Evolutionary conservation across 2,329 filamentous ascomycete genomes (phyloP).

Genomic region (Aspergillus transmontanensis): DNA sequence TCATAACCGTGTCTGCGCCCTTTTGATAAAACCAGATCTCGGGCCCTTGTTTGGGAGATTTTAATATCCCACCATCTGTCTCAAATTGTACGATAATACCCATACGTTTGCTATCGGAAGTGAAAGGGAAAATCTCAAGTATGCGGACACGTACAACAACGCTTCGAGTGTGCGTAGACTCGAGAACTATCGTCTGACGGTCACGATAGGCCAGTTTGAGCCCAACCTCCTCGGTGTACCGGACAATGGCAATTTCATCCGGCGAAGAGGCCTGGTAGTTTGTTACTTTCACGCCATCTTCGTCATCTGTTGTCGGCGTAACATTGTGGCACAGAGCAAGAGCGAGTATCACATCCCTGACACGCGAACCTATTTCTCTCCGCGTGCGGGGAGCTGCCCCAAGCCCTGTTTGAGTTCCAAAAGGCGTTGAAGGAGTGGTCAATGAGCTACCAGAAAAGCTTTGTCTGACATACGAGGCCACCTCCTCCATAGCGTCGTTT

Average conservation of each 20-base stretch:
- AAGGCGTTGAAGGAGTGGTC: constrained; percentile 75
- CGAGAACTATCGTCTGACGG: constrained; percentile 79
- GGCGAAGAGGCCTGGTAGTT: constrained; percentile 96
- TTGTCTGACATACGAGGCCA: constrained; percentile 80
- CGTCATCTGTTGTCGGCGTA: constrained; percentile 84
- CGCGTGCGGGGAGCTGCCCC: constrained; percentile 75
- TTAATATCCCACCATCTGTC: constrained; percentile 55
- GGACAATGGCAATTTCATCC: constrained; percentile 96
- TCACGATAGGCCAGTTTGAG: constrained; percentile 83
- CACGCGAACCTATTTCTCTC: constrained; percentile 88
- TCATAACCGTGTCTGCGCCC: constrained; percentile 97
- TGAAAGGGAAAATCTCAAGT: constrained; percentile 94
- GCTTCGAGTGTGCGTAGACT: constrained; percentile 72
- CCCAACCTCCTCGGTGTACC: constrained; percentile 91
- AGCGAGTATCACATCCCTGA: constrained; percentile 89
- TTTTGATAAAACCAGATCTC: constrained; percentile 99
- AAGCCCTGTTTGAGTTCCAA: constrained; percentile 60
- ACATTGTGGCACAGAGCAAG: constrained; percentile 96
- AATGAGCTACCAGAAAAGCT: constrained; percentile 67
- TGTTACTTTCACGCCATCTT: constrained; percentile 73
- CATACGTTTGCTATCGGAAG: constrained; percentile 97
- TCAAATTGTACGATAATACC: constrained; percentile 91
- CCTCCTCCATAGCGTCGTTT: constrained; percentile 98
- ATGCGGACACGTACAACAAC: constrained; percentile 83
- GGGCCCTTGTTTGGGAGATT: constrained; percentile 58